These are phyloP conservation scores for Psilocybe subaeruginosa DNA, from an alignment of 768 basidiomycete genomes.

Conservation along the genomic window DNA sequence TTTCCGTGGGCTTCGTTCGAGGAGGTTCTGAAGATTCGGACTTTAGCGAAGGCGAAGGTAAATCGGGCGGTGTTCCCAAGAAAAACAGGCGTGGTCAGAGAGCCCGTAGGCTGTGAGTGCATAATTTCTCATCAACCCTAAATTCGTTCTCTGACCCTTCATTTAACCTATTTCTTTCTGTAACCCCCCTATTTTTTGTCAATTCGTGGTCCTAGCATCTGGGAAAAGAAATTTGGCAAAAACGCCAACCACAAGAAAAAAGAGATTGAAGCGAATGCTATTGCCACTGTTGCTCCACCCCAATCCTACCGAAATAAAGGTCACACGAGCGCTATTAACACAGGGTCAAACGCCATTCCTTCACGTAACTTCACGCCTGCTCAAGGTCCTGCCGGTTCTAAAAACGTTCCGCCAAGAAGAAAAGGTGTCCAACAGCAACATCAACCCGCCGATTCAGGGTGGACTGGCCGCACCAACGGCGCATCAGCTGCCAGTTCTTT, in stretches of 20 bases:
- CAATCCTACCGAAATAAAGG: constrained; percentile 19
- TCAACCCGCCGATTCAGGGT: constrained; percentile 27
- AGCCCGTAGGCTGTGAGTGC: constrained; percentile 89
- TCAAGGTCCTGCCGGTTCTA: constrained; percentile 14
- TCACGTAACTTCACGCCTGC: constrained; percentile 3
- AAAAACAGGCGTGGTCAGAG: constrained; percentile 94
- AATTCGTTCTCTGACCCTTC: not conserved
- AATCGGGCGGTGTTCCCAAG: constrained; percentile 56
- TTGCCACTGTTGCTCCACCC: constrained; percentile 11
- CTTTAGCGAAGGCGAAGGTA: constrained; percentile 65
- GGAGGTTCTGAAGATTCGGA: constrained; percentile 84
- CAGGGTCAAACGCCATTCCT: constrained; percentile 20
- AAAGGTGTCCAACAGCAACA: constrained; percentile 21
- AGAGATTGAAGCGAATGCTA: constrained; percentile 50
- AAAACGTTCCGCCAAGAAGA: constrained; percentile 4
- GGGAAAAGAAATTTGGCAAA: constrained; percentile 96
- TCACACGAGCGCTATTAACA: constrained; percentile 19
- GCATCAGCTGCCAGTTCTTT: constrained; percentile 2
- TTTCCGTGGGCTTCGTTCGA: constrained; percentile 82
- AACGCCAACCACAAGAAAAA: constrained; percentile 92
- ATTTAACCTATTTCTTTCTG: constrained; percentile 1
- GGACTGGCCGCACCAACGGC: constrained; percentile 27
- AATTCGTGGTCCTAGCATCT: constrained; percentile 64
- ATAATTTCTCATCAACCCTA: not conserved
- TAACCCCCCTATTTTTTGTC: constrained; percentile 1